phyloP scores from a whole-genome alignment of 192 early-diverging fungal genomes.

The Gryganskiella cystojenkinii region DNA sequence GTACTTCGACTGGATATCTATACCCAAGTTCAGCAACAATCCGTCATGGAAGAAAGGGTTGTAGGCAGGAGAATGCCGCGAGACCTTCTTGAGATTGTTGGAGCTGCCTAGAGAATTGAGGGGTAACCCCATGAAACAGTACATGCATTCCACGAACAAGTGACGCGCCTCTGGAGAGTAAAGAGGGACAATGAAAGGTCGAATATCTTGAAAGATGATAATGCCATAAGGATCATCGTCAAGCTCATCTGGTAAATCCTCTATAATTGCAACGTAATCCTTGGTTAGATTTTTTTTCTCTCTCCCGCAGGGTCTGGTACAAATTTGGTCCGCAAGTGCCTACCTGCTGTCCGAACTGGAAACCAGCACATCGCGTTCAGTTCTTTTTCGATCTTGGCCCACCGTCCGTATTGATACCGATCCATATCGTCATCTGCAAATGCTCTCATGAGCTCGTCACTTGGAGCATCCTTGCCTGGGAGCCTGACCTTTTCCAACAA shows the following conservation, averaged over 20 bases:
- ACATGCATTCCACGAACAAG: conserved; percentile 60
- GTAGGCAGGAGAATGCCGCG: background rate
- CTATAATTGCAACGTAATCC: conserved; percentile 5
- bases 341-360: conserved; percentile 43
- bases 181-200: conserved; percentile 53
- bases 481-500: conserved; percentile 12
- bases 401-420: conserved; percentile 23
- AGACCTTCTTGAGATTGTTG: background rate
- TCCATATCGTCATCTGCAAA: conserved; percentile 39
- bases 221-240: conserved; percentile 64
- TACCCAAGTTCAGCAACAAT: conserved; percentile 22
- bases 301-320: background rate
- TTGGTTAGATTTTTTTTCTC: background rate
- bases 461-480: conserved; percentile 1
- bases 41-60: conserved; percentile 36
- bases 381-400: conserved; percentile 49
- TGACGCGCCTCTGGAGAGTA: conserved; percentile 51
- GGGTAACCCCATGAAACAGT: conserved; percentile 60
- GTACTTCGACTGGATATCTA: conserved; percentile 8
- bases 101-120: conserved; percentile 37
- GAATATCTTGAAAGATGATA: conserved; percentile 65
- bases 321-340: conserved; percentile 2
- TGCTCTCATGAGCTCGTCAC: conserved; percentile 23
- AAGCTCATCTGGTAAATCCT: conserved; percentile 39
- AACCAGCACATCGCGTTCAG: conserved; percentile 30